A percentile compares a stretch with the other conserved stretches of the same genome.
Evolutionary conservation across 208 protist species (phyloP).

Genomic region (Herpetomonas tarakana): DNA sequence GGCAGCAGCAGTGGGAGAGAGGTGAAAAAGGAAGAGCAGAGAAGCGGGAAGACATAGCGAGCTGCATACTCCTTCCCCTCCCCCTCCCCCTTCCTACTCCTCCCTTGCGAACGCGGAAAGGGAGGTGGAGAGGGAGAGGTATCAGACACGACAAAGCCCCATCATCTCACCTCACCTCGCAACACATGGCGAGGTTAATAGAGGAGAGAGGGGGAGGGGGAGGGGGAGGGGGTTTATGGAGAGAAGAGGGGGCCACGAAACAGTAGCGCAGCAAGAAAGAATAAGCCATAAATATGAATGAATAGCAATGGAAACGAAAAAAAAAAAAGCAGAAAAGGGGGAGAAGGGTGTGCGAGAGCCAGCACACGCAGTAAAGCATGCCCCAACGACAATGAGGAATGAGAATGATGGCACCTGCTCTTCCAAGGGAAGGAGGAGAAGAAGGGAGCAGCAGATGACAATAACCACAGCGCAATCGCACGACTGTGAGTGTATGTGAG

Average conservation of each 20-base stretch:
- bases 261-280: constrained; percentile 14
- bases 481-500: too few species aligned
- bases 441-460: constrained; percentile 1
- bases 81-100: too few species aligned
- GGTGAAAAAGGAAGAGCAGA: constrained; percentile 1
- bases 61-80: too few species aligned
- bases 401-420: neutral
- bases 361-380: neutral
- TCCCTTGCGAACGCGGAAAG: too few species aligned
- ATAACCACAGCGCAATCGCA: too few species aligned
- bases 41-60: neutral
- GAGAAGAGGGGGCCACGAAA: too few species aligned
- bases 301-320: constrained; percentile 4
- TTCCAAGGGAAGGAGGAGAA: constrained; percentile 4
- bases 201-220: neutral
- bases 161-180: too few species aligned
- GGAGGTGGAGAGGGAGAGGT: too few species aligned
- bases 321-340: constrained; percentile 5
- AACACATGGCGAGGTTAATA: neutral
- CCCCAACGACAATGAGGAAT: neutral
- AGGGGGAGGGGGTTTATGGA: too few species aligned
- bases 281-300: neutral
- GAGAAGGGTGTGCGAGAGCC: neutral
- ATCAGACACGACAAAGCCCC: too few species aligned
- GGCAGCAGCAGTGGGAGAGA: too few species aligned